Base-by-base conservation (phyloP, 305 asterid species). In the Andrographis paniculata region DNA sequence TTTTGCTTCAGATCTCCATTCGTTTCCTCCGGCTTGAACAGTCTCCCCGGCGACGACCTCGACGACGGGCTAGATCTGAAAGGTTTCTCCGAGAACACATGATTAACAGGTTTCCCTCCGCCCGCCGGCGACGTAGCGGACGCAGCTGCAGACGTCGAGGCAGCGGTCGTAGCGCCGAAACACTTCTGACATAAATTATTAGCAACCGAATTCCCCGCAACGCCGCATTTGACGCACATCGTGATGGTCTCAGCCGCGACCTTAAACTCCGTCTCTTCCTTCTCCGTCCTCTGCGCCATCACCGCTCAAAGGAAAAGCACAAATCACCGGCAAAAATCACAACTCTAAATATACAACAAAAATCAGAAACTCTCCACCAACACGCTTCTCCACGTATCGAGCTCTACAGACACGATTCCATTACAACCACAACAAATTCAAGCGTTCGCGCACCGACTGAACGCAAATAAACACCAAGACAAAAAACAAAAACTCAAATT, bases 211-310 rank as follows among this genome's bases (percentile, higher is more conserved):
- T 65, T 78, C 1, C 77, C 82, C 0, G 78, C 73, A 9, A 85
- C 80, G 57, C 86, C 84, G 71, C 92, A 82, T 21, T 67, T 73
- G 30, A 75, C 77, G 70, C 93, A 82, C 14, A 66, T 69, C 17
- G 74, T 69, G 48, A 79, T 82, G 15, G 81, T 58, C 40, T 82
- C 93, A 17, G 86, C 73, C 14, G 75, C 88, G 62, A 71, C 83
- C 76, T 81, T 78, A 66, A 72, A 71, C 60, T 82, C 94, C 20
- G 86, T 70, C 56, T 86, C 95, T 59, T 86, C 95, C 33, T 86
- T 82, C 66, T 75, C 96, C 63, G 94, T 86, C 64, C 63, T 77
- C 66, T 77, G 96, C 50, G 92, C 94, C 96, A 86, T 80, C n/a
- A 59, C 47, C 36, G 24, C 51, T 9, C 16, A 37, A 16, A 12